Base-by-base conservation (phyloP, 768 basidiomycete genomes). In the Panaeolus cyanescens region DNA sequence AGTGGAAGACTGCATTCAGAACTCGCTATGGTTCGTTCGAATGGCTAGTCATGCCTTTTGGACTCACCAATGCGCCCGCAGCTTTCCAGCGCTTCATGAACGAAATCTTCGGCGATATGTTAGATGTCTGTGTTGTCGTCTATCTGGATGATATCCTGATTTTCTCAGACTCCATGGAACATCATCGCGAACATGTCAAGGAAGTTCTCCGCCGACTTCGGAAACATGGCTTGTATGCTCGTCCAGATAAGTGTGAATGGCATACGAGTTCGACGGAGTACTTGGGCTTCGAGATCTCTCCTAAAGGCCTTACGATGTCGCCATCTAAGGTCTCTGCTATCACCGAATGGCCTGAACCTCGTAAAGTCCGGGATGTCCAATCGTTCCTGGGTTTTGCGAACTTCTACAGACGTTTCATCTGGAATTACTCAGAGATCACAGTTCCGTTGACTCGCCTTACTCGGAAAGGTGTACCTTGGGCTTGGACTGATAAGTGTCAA, bases 1-100 rank as follows among this genome's bases (percentile, higher is more conserved):
- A n/a, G n/a, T n/a, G n/a, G n/a, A 83, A 83, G 59, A 80, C 77
- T 0, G 77, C 79, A 0, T 84, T 85, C 67, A 58, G 59, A 2
- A 79, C 75, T 0, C 63, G 71, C 15, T 63, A 63, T 5, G 80
- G 81, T 1, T 63, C 73, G 0, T 82, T 71, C 56, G 72, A 80
- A 65, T 76, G 69, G 3, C 59, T 67, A 0, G 78, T 81, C n/a
- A 80, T 81, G 77, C 78, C 75, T 34, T 77, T 77, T 50, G 73
- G 75, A 1, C 45, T 77, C 0, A 72, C 67, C 20, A 80, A 83
- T 58, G 74, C 76, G 4, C 32, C 32, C 13, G 32, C 32, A 33
- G 32, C 32, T 13, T 33, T 33, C 32, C 32, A 33, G 32, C 61
- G 71, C 0, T 74, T 83, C 33, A 72, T 83, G 62, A 79, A 83